phyloP scores from a whole-genome alignment of 768 basidiomycete species.

The Mycena sanguinolenta region DNA sequence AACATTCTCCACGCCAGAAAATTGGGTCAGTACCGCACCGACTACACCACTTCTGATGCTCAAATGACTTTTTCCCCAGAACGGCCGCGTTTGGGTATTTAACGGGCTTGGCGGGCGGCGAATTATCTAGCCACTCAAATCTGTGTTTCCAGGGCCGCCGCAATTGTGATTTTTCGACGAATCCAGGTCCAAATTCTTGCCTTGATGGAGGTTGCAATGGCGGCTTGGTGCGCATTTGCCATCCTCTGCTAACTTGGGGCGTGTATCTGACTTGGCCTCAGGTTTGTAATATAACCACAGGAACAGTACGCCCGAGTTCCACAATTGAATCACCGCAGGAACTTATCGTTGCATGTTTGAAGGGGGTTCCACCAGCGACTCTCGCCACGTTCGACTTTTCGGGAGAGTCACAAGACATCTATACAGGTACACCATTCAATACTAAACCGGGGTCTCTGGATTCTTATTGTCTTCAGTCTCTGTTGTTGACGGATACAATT shows the following conservation, averaged over 20 bases:
- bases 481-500: slow-evolving; percentile 22
- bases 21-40: slow-evolving; percentile 16
- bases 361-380: slow-evolving; percentile 24
- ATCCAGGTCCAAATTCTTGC: slow-evolving; percentile 17
- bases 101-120: neutral
- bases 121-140: neutral
- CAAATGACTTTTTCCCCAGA: slow-evolving; percentile 7
- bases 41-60: neutral
- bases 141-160: slow-evolving; percentile 13
- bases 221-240: slow-evolving; percentile 15
- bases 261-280: neutral
- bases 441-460: neutral
- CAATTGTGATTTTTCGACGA: slow-evolving; percentile 24
- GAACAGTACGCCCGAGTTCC: slow-evolving; percentile 16
- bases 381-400: slow-evolving; percentile 24
- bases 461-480: slow-evolving; percentile 19
- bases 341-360: slow-evolving; percentile 13
- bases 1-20: slow-evolving; percentile 6
- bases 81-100: slow-evolving; percentile 19
- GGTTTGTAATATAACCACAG: slow-evolving; percentile 19
- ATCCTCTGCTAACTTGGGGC: neutral
- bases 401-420: slow-evolving; percentile 12
- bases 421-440: slow-evolving; percentile 14
- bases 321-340: neutral
- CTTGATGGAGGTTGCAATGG: slow-evolving; percentile 24